Percentiles rank a stretch among this genome's conserved stretches.
phyloP scores from a whole-genome alignment of 495 filamentous ascomycete genomes.

The Immersiella caudata region DNA sequence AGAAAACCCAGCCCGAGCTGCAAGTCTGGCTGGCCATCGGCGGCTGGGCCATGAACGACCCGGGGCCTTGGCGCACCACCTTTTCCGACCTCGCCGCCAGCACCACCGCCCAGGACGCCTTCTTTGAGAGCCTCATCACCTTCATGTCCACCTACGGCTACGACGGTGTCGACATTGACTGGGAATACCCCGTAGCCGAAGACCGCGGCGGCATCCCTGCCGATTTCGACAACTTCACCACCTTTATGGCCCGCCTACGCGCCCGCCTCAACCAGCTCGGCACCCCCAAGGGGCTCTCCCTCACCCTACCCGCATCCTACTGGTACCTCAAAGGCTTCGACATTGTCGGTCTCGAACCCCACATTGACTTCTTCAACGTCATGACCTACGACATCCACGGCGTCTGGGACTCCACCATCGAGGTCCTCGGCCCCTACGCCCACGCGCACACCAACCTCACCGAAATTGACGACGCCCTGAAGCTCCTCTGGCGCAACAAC shows the following conservation, averaged over 20 bases:
- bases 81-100: conserved; percentile 30
- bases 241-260: conserved; percentile 11
- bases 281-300: background rate
- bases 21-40: conserved; percentile 45
- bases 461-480: conserved; percentile 51
- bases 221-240: conserved; percentile 19
- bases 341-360: conserved; percentile 35
- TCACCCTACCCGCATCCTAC: conserved; percentile 32
- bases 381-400: conserved; percentile 53
- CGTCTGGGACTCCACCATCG: conserved; percentile 1
- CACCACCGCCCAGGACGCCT: conserved; percentile 27
- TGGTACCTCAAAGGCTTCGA: conserved; percentile 58
- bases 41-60: conserved; percentile 49
- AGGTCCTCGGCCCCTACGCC: conserved; percentile 28
- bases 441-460: conserved; percentile 57
- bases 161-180: conserved; percentile 33
- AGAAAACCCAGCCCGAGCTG: conserved; percentile 31
- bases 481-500: conserved; percentile 55
- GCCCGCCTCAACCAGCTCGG: conserved; percentile 21
- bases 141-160: conserved; percentile 26
- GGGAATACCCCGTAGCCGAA: conserved; percentile 28
- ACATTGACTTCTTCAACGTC: conserved; percentile 55
- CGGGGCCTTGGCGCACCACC: conserved; percentile 29
- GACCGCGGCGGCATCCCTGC: conserved; percentile 23
- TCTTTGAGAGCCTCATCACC: conserved; percentile 26